Evolutionary conservation across 495 filamentous ascomycete species (phyloP).

Genomic region (Hypoxylon subgilvum): DNA sequence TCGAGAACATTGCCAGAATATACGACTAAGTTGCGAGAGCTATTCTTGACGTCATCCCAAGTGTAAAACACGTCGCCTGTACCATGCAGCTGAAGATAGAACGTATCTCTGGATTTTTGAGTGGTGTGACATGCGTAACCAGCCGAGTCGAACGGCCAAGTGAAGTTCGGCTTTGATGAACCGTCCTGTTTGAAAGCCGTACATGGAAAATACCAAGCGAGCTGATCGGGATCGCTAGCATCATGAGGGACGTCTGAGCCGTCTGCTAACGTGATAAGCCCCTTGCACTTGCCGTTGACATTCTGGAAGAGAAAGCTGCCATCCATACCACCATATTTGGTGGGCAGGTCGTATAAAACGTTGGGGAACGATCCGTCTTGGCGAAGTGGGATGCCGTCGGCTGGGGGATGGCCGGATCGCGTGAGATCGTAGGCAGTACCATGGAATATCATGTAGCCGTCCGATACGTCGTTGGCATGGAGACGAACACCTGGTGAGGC

Average conservation of each 20-base stretch:
- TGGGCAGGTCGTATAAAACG: slow-evolving; percentile 82
- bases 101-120: slow-evolving; percentile 65
- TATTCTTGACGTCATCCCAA: slow-evolving; percentile 93
- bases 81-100: slow-evolving; percentile 70
- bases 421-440: slow-evolving; percentile 83
- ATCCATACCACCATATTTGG: slow-evolving; percentile 83
- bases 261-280: slow-evolving; percentile 72
- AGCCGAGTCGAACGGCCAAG: slow-evolving; percentile 72
- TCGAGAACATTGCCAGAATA: slow-evolving; percentile 95
- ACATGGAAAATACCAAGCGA: slow-evolving; percentile 99
- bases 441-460: slow-evolving; percentile 94
- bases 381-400: slow-evolving; percentile 71
- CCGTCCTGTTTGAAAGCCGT: slow-evolving; percentile 91
- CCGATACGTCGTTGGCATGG: slow-evolving; percentile 77
- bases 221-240: slow-evolving; percentile 59
- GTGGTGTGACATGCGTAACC: slow-evolving; percentile 94
- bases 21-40: slow-evolving; percentile 83
- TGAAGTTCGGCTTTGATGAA: slow-evolving; percentile 75
- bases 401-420: slow-evolving; percentile 74
- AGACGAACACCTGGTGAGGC: slow-evolving; percentile 69
- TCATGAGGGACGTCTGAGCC: slow-evolving; percentile 82
- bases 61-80: slow-evolving; percentile 82
- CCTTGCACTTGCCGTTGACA: slow-evolving; percentile 97
- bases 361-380: slow-evolving; percentile 61
- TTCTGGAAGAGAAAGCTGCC: slow-evolving; percentile 98